phyloP scores from a whole-genome alignment of 306 rosid genomes.

The Rubus idaeus region DNA sequence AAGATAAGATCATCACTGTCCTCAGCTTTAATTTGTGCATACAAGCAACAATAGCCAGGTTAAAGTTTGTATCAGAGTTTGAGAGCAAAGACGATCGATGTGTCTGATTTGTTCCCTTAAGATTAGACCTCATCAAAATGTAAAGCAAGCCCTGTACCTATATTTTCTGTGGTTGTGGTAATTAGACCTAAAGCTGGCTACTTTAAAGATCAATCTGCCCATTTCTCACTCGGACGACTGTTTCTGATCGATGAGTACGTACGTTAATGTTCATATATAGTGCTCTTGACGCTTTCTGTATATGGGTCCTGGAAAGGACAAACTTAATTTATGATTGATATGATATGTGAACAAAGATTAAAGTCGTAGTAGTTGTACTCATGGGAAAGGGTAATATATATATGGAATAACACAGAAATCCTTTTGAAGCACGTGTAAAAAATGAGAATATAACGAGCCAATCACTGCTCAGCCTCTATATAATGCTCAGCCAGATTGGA shows the following conservation, averaged over 20 bases:
- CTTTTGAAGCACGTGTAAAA: too few species aligned
- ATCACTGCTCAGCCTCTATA: too few species aligned
- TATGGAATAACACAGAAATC: too few species aligned
- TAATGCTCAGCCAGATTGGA: too few species aligned
- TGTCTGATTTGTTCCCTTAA: not conserved
- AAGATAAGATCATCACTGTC: too few species aligned
- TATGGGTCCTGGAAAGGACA: not conserved
- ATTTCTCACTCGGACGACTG: not conserved
- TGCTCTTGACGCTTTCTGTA: conserved; percentile 19
- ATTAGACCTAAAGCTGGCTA: conserved; percentile 23
- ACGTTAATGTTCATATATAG: not conserved
- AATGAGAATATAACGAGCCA: too few species aligned
- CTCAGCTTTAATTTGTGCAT: too few species aligned
- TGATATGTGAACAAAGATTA: not conserved
- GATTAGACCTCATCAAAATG: not conserved
- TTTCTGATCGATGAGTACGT: not conserved
- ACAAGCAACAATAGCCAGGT: not conserved
- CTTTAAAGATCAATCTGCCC: conserved; percentile 22
- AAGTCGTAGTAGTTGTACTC: not conserved
- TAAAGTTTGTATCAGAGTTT: not conserved
- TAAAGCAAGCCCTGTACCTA: not conserved
- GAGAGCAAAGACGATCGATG: not conserved
- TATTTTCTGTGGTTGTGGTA: conserved; percentile 23
- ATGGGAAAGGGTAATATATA: too few species aligned
- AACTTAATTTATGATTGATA: too few species aligned